Evolutionary conservation across 805 yeast species (phyloP).

Genomic region (Wickerhamomyces hampshirensis): DNA sequence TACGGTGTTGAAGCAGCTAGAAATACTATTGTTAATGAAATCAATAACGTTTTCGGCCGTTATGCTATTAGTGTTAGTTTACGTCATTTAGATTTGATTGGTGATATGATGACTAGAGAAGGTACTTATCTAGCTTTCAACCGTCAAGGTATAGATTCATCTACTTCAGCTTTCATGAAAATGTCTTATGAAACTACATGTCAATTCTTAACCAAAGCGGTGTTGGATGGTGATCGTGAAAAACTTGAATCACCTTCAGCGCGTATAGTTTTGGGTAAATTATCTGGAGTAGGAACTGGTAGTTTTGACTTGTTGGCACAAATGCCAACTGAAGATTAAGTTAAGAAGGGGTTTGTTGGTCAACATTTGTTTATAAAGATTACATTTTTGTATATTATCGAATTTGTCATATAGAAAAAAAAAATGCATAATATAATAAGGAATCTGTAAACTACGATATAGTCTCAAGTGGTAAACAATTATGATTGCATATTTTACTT

Average conservation of each 20-base stretch:
- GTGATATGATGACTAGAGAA: slow-evolving; percentile 99
- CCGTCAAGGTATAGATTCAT: slow-evolving; percentile 96
- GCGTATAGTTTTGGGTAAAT: slow-evolving; percentile 85
- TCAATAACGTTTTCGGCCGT: slow-evolving; percentile 91
- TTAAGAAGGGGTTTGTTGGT: not conserved
- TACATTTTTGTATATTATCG: not conserved
- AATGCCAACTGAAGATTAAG: slow-evolving; percentile 27
- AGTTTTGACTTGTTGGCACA: slow-evolving; percentile 70
- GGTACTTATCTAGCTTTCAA: slow-evolving; percentile 95
- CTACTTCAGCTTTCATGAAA: slow-evolving; percentile 94
- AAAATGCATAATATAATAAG: not conserved
- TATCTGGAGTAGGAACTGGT: slow-evolving; percentile 93
- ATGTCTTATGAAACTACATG: slow-evolving; percentile 99
- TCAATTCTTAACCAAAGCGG: slow-evolving; percentile 95
- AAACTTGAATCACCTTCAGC: slow-evolving; percentile 89
- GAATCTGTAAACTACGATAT: no score
- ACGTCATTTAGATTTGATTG: slow-evolving; percentile 94
- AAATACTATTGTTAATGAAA: slow-evolving; percentile 93
- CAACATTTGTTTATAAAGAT: not conserved
- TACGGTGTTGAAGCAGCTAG: slow-evolving; percentile 99
- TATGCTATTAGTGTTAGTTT: slow-evolving; percentile 91
- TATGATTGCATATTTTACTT: no score
- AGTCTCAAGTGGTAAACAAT: no score
- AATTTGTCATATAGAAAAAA: slow-evolving; percentile 1
- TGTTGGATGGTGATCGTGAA: slow-evolving; percentile 86